Conservation (phyloP, 306 rosid species). For the Carpinus fangiana region DNA sequence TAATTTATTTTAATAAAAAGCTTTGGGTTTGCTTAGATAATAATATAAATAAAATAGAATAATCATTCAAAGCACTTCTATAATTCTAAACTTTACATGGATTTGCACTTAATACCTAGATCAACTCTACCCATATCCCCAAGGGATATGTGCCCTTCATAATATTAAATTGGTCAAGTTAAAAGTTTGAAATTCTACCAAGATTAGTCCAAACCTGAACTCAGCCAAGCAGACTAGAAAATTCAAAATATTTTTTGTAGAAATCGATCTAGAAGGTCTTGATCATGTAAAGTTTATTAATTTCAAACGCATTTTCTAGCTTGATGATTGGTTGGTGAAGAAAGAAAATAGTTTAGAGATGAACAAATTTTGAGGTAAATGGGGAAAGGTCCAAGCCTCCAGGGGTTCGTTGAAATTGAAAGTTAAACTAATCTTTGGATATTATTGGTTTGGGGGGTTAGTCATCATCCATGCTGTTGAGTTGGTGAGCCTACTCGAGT, state of each 20-base stretch:
- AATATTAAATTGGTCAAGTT: neutral
- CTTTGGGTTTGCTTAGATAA: neutral
- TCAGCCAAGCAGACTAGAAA: neutral
- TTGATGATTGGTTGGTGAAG: neutral
- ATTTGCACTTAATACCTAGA: too few species aligned
- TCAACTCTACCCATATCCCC: too few species aligned
- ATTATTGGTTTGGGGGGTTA: neutral
- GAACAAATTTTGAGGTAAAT: constrained; percentile 1
- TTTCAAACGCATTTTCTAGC: neutral
- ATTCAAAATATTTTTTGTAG: neutral
- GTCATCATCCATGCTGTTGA: neutral
- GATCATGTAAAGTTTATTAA: neutral
- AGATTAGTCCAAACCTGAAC: neutral
- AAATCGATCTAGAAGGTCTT: constrained; percentile 3
- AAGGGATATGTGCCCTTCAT: too few species aligned
- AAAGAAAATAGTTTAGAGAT: neutral
- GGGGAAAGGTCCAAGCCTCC: neutral
- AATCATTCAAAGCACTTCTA: too few species aligned
- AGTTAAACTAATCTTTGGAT: neutral
- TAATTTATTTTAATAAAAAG: too few species aligned
- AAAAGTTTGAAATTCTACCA: neutral
- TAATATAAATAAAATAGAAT: neutral
- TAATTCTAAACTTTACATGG: neutral
- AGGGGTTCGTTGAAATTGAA: constrained; percentile 2
- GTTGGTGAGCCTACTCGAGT: neutral